These are phyloP conservation scores for Diaporthe citri DNA, from an alignment of 2,329 filamentous ascomycete genomes.

Conservation along the genomic window DNA sequence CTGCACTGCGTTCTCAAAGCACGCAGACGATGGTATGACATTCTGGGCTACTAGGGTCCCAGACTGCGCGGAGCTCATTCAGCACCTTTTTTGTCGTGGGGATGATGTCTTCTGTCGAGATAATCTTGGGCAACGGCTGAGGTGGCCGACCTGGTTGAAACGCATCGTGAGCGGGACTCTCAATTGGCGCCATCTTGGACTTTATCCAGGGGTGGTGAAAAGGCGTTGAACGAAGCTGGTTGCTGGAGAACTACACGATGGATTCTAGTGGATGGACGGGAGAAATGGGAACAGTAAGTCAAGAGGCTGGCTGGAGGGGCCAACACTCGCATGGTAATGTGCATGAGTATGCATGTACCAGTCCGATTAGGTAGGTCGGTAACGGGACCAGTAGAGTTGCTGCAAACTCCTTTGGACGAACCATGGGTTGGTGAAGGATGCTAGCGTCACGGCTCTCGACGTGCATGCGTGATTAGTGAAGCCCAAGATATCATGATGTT, in stretches of 20 bases:
- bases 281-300: background rate
- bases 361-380: background rate
- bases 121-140: background rate
- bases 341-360: background rate
- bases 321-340: background rate
- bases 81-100: background rate
- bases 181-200: background rate
- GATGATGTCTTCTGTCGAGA: background rate
- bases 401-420: no score
- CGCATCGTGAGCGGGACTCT: background rate
- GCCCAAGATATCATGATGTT: background rate
- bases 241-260: no score
- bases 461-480: no score
- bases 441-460: no score
- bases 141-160: background rate
- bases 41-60: background rate
- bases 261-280: background rate
- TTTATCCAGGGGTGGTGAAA: background rate
- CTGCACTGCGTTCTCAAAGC: background rate
- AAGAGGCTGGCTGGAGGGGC: background rate
- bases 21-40: background rate
- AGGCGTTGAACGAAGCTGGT: no score
- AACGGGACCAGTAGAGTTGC: background rate
- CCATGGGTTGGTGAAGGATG: no score
- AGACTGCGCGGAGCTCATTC: background rate